These are phyloP conservation scores for Penicillium sp. DNA, from an alignment of 2,329 filamentous ascomycete species.

Conservation along the genomic window DNA sequence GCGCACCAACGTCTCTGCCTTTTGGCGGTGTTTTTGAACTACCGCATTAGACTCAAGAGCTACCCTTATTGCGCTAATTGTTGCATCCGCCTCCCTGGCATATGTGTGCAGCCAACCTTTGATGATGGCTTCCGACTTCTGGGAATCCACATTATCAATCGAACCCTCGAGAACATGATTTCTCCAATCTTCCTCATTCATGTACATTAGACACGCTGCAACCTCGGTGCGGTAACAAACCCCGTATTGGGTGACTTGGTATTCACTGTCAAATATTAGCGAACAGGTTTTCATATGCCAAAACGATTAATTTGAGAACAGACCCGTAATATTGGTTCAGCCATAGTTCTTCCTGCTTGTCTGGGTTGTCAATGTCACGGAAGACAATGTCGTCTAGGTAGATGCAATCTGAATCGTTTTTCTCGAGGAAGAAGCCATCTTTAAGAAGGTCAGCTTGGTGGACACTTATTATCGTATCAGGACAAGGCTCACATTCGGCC, in stretches of 20 bases:
- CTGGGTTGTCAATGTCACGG: conserved; percentile 26
- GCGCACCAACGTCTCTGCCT: conserved; percentile 30
- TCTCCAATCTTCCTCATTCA: conserved; percentile 40
- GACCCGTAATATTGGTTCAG: conserved; percentile 43
- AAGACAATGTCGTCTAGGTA: conserved; percentile 46
- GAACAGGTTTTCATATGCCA: not conserved
- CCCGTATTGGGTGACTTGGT: conserved; percentile 39
- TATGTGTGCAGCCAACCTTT: conserved; percentile 38
- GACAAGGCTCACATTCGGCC: conserved; percentile 40
- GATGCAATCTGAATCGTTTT: conserved; percentile 41
- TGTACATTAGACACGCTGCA: conserved; percentile 41
- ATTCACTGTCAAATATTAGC: conserved; percentile 35
- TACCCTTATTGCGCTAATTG: conserved; percentile 24
- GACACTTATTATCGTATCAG: not conserved
- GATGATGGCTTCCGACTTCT: conserved; percentile 34
- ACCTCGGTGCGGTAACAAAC: conserved; percentile 46
- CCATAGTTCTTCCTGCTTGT: conserved; percentile 34
- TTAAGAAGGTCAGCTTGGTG: not conserved
- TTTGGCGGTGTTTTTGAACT: conserved; percentile 20
- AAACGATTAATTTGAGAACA: conserved; percentile 3
- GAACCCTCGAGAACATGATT: conserved; percentile 40
- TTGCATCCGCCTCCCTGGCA: conserved; percentile 33
- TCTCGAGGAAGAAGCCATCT: conserved; percentile 46
- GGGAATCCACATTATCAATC: conserved; percentile 29
- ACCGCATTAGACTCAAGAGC: conserved; percentile 16